A percentile compares a stretch with the other conserved stretches of the same genome.
Evolutionary conservation across 352 stramenopile species (phyloP).

Genomic region (Phytophthora kernoviae): DNA sequence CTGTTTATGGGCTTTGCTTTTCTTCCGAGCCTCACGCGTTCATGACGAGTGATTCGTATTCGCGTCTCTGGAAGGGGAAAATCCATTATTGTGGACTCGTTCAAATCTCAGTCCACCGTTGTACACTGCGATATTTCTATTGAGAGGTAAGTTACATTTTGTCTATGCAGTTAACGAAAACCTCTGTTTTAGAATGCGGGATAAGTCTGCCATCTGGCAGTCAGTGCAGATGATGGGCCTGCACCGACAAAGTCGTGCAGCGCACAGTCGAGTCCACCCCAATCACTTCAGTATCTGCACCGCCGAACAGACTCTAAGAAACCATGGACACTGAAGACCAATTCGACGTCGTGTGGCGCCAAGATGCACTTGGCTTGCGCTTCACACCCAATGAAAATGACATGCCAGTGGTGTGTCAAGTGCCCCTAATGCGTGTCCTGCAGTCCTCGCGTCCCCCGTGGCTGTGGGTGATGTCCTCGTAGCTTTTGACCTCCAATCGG

Average conservation of each 20-base stretch:
- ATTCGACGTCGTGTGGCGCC: slow-evolving; percentile 71
- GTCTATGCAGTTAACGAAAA: too few relatives aligned
- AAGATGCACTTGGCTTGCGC: slow-evolving; percentile 58
- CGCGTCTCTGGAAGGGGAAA: not conserved
- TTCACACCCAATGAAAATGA: slow-evolving; percentile 79
- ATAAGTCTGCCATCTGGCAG: not conserved
- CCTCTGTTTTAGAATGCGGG: too few relatives aligned
- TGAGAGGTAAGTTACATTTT: not conserved
- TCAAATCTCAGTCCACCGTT: not conserved
- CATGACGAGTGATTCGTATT: not conserved
- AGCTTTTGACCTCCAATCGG: slow-evolving; percentile 49
- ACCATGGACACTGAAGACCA: slow-evolving; percentile 7
- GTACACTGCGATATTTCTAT: not conserved
- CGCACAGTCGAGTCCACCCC: not conserved
- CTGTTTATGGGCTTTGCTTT: too few relatives aligned
- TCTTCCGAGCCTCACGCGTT: too few relatives aligned
- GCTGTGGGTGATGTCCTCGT: slow-evolving; percentile 71
- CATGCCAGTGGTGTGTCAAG: slow-evolving; percentile 72
- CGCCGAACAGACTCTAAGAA: not conserved
- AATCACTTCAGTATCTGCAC: slow-evolving; percentile 3
- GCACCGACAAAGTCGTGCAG: not conserved
- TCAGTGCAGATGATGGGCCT: not conserved
- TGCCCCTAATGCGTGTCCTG: slow-evolving; percentile 51
- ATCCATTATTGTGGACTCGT: not conserved
- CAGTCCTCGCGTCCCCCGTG: slow-evolving; percentile 52